These are phyloP conservation scores for Colletotrichum sp. DNA, from an alignment of 2,329 filamentous ascomycete species.

Conservation along the genomic window DNA sequence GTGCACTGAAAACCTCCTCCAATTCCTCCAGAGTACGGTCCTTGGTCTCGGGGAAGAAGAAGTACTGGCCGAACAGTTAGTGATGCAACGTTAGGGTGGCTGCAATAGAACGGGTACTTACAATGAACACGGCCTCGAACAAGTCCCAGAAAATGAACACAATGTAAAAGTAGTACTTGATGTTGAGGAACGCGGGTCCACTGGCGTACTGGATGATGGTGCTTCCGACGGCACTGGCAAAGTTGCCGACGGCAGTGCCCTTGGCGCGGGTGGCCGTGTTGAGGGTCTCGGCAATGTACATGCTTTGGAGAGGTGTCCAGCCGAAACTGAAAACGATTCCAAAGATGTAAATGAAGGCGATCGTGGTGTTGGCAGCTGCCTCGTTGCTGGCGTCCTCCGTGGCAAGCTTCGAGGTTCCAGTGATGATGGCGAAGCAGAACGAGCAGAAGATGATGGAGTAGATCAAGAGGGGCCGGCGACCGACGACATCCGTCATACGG, in stretches of 20 bases:
- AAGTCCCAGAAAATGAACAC: conserved; percentile 52
- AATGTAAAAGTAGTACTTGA: conserved; percentile 49
- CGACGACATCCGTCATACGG: conserved; percentile 58
- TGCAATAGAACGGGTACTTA: neutral
- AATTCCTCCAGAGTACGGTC: conserved; percentile 57
- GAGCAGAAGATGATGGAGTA: conserved; percentile 51
- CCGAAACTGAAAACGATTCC: conserved; percentile 56
- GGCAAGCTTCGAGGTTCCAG: conserved; percentile 50
- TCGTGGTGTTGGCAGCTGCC: conserved; percentile 46
- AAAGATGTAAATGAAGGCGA: conserved; percentile 59
- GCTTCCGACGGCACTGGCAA: conserved; percentile 41
- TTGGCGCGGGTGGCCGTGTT: conserved; percentile 50
- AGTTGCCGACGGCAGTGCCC: conserved; percentile 47
- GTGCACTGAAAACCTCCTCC: conserved; percentile 52
- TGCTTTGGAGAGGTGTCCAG: conserved; percentile 54
- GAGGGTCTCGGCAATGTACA: conserved; percentile 54
- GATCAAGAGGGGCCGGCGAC: conserved; percentile 61
- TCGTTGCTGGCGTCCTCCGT: conserved; percentile 36
- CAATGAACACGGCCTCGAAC: conserved; percentile 42
- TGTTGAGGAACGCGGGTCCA: conserved; percentile 46
- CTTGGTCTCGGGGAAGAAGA: conserved; percentile 55
- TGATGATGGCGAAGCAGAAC: conserved; percentile 53
- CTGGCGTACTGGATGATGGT: conserved; percentile 49
- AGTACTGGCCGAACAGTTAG: conserved; percentile 35
- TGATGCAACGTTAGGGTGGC: neutral